Conservation (phyloP, 2,329 filamentous ascomycete species). For the Cercospora sp. region DNA sequence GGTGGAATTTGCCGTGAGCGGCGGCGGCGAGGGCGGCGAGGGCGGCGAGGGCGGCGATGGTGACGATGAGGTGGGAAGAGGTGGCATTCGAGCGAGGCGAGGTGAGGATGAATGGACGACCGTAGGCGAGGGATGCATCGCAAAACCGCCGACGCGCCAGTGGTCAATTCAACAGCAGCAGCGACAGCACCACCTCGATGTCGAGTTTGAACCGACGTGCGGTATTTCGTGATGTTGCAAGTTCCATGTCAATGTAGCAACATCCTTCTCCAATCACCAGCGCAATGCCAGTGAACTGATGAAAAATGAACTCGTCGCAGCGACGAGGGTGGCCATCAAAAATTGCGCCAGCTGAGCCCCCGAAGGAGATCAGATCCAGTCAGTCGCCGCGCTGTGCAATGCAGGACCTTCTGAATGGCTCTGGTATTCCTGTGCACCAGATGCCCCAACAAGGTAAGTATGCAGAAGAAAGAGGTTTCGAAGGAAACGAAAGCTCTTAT, state of each 20-base stretch:
- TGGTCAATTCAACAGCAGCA: too few relatives aligned
- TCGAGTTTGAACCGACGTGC: too few relatives aligned
- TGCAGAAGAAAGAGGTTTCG: neutral
- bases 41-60: too few relatives aligned
- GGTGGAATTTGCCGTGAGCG: neutral
- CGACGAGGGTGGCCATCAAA: constrained; percentile 5
- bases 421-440: constrained; percentile 6
- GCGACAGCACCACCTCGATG: neutral
- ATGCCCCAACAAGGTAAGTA: constrained; percentile 2
- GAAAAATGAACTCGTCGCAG: neutral
- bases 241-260: neutral
- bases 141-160: too few relatives aligned
- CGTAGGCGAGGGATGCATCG: too few relatives aligned
- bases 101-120: too few relatives aligned
- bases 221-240: too few relatives aligned
- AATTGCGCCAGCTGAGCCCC: constrained; percentile 13
- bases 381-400: constrained; percentile 16
- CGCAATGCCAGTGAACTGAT: neutral
- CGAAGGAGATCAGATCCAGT: constrained; percentile 16
- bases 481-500: neutral
- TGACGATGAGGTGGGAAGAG: neutral
- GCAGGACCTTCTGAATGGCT: constrained; percentile 9
- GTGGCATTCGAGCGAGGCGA: too few relatives aligned
- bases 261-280: constrained; percentile 7
- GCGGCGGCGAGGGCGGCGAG: too few relatives aligned